Evolutionary conservation across 2,329 filamentous ascomycete genomes (phyloP).

Genomic region (Alternaria rosae): DNA sequence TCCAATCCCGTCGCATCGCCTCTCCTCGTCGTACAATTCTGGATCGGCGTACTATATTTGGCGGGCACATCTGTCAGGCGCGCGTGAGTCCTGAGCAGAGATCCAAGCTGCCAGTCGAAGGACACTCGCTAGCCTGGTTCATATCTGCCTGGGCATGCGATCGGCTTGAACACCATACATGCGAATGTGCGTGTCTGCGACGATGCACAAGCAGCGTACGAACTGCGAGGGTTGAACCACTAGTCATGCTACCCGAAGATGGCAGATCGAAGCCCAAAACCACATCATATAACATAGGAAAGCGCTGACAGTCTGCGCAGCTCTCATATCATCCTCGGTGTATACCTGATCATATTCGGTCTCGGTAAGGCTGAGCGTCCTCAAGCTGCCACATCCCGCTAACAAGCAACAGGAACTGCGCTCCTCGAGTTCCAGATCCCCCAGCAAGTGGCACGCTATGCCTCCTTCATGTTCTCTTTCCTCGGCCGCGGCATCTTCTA

Average conservation of each 20-base stretch:
- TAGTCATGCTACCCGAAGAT: background rate
- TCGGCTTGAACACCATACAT: background rate
- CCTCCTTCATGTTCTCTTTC: conserved; percentile 98
- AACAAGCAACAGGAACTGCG: conserved; percentile 64
- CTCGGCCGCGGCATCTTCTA: conserved; percentile 96
- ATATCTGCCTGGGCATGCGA: background rate
- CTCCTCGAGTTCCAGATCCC: conserved; percentile 88
- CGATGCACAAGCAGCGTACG: background rate
- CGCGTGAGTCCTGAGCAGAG: background rate
- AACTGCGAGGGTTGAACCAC: background rate
- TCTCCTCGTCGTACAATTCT: background rate
- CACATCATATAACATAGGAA: background rate
- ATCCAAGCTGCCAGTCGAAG: background rate
- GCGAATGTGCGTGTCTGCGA: background rate
- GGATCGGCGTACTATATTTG: background rate
- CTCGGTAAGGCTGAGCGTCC: conserved; percentile 65
- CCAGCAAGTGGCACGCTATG: conserved; percentile 89
- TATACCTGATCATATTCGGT: conserved; percentile 92
- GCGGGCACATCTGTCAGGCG: background rate
- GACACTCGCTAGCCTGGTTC: background rate
- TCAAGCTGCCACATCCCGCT: conserved; percentile 8
- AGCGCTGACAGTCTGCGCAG: conserved; percentile 53
- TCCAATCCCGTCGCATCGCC: conserved; percentile 1
- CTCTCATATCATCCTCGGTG: conserved; percentile 77
- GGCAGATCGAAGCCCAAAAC: background rate